These are phyloP conservation scores for Monosporozyma unispora DNA, from an alignment of 805 yeast species.

Conservation along the genomic window DNA sequence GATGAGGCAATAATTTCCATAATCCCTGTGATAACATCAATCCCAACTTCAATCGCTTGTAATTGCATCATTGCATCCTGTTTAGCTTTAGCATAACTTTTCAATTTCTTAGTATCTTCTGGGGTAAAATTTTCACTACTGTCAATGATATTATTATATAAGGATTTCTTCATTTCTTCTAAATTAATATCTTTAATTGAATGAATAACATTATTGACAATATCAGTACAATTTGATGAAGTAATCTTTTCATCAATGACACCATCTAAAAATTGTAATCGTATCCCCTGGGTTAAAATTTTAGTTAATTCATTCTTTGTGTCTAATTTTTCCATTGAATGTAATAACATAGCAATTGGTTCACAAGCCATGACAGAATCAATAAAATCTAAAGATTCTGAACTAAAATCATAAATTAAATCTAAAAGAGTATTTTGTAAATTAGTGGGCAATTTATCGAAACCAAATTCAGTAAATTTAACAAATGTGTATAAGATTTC, in stretches of 20 bases:
- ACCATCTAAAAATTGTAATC: constrained; percentile 30
- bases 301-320: constrained; percentile 28
- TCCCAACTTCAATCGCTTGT: constrained; percentile 56
- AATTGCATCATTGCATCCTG: constrained; percentile 42
- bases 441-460: constrained; percentile 30
- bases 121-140: constrained; percentile 1
- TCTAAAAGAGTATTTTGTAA: constrained; percentile 48
- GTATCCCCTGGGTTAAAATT: constrained; percentile 32
- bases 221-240: constrained; percentile 14
- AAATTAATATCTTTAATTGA: constrained; percentile 29
- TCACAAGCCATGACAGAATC: constrained; percentile 14
- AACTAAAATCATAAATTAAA: constrained; percentile 49
- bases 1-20: constrained; percentile 45
- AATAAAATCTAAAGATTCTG: constrained; percentile 50
- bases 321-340: not conserved
- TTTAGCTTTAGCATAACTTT: constrained; percentile 34
- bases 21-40: constrained; percentile 70
- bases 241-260: constrained; percentile 13
- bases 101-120: constrained; percentile 23
- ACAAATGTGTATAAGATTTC: constrained; percentile 22
- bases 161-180: constrained; percentile 22
- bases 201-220: constrained; percentile 18
- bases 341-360: constrained; percentile 3
- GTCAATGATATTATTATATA: constrained; percentile 6
- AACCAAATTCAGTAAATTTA: constrained; percentile 24